Evolutionary conservation across 768 basidiomycete genomes (phyloP), one percentile per base, ranked within the genome.

Genomic region (Dioszegia crocea): DNA sequence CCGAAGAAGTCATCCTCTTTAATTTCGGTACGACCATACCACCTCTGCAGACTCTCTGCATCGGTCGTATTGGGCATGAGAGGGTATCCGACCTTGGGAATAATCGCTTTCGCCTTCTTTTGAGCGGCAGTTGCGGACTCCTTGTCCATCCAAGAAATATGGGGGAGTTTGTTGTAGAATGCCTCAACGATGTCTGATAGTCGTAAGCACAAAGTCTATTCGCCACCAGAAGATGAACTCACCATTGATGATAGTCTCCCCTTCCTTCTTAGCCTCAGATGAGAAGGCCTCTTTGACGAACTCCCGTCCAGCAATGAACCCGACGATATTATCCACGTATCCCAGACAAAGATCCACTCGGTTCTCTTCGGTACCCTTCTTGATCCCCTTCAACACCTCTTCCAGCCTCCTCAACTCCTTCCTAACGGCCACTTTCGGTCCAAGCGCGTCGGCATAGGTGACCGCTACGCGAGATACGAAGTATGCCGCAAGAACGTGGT

Each of bases 81-180:
- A 0, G 96, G 94, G 78, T 86, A 98, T 57, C 96, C 96, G 61
- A 99, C 88, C 81, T 97, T 94, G 75, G 91, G 83, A 27, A 86
- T 84, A 61, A 93, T 86, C 0, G 85, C 84, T 70, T 87, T 83
- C 14, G 89, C 90, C 82, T 98, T 98, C 70, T 86, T 83, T 14
- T 86, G 84, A 4, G 96, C 96, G 56, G 86, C 89, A 39, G 80
- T 79, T 11, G 89, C 86, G 2, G 90, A 90, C 63, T 84, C 78
- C 46, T 85, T 77, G 72, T 98, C 96, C 88, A 99, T 91, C 96
- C 96, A 99, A 19, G 85, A 82, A 50, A 96, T 82, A 52, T 83
- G 73, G 3, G 81, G 76, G 19, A 99, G 79, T 3, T 89, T 89
- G 17, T 77, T 77, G 72, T 91, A 86, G 81, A 98, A 98, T 0